phyloP scores from a whole-genome alignment of 1,284 basidiomycete genomes.

The Cerioporus squamosus region DNA sequence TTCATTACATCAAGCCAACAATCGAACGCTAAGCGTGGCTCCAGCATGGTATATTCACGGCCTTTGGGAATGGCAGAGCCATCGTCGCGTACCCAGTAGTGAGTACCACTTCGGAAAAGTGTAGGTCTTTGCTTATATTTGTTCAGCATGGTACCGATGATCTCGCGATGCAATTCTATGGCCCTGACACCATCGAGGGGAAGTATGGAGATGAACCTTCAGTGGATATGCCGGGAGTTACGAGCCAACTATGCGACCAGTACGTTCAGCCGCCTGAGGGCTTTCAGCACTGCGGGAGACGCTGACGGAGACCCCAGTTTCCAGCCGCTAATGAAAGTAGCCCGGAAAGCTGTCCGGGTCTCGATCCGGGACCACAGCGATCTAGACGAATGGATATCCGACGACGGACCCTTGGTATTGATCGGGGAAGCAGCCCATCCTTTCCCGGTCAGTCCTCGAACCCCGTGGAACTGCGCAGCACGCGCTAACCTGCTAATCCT shows the following conservation, averaged over 20 bases:
- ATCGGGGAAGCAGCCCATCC: slow-evolving; percentile 51
- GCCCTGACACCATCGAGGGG: slow-evolving; percentile 10
- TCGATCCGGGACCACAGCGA: slow-evolving; percentile 24
- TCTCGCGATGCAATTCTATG: slow-evolving; percentile 18
- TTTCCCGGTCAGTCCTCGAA: slow-evolving; percentile 44
- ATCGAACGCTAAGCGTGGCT: not conserved
- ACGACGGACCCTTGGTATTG: slow-evolving; percentile 25
- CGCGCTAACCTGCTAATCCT: slow-evolving; percentile 33
- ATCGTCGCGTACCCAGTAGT: slow-evolving; percentile 44
- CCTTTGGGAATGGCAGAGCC: slow-evolving; percentile 43
- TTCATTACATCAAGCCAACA: not conserved
- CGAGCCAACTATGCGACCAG: not conserved
- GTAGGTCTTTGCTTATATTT: not conserved
- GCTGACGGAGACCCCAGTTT: slow-evolving; percentile 7
- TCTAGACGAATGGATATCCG: slow-evolving; percentile 33
- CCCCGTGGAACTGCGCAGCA: not conserved
- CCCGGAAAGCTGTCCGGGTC: slow-evolving; percentile 9
- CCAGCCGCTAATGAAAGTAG: slow-evolving; percentile 39
- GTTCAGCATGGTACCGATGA: slow-evolving; percentile 12
- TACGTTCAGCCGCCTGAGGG: not conserved
- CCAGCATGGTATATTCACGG: slow-evolving; percentile 41
- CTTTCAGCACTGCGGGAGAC: too few species aligned
- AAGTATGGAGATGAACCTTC: slow-evolving; percentile 13
- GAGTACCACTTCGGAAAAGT: not conserved
- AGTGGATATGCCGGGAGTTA: not conserved